Percentiles rank a stretch among this genome's conserved stretches.
Conservation (phyloP, 805 yeast species). For the Wickerhamiella dianesei region DNA sequence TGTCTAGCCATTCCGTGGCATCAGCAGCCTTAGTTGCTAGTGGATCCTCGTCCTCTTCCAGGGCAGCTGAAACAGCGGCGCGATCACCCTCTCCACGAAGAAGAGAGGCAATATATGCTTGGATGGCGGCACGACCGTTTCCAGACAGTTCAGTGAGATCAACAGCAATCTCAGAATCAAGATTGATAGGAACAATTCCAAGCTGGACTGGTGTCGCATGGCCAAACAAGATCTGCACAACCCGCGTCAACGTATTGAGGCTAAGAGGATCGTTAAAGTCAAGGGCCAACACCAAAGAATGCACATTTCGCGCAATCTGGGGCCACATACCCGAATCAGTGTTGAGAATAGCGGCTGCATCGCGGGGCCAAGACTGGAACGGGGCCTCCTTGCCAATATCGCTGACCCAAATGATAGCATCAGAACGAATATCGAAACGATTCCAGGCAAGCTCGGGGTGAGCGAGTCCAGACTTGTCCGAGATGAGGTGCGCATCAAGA, state of each 20-base stretch:
- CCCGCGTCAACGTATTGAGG: slow-evolving; percentile 32
- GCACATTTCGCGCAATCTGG: slow-evolving; percentile 55
- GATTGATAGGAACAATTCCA: slow-evolving; percentile 59
- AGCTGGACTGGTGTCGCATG: slow-evolving; percentile 62
- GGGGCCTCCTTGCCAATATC: slow-evolving; percentile 53
- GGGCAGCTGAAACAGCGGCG: slow-evolving; percentile 10
- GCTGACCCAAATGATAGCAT: slow-evolving; percentile 54
- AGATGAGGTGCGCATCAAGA: neutral
- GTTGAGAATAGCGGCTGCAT: slow-evolving; percentile 31
- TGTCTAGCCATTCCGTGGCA: slow-evolving; percentile 21
- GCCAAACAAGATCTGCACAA: slow-evolving; percentile 21
- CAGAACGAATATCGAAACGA: slow-evolving; percentile 26
- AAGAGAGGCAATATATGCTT: slow-evolving; percentile 11
- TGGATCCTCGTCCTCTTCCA: slow-evolving; percentile 7
- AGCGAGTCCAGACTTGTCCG: neutral
- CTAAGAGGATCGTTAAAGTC: slow-evolving; percentile 44
- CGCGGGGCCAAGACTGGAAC: slow-evolving; percentile 35
- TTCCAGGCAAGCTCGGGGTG: neutral
- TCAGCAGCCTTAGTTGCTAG: neutral
- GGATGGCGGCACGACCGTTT: slow-evolving; percentile 8
- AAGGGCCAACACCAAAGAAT: slow-evolving; percentile 57
- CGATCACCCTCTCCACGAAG: slow-evolving; percentile 11
- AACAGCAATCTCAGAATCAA: slow-evolving; percentile 6
- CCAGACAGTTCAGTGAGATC: neutral
- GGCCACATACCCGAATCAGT: slow-evolving; percentile 52